Evolutionary conservation across 306 rosid species (phyloP).

Genomic region (Geum urbanum): DNA sequence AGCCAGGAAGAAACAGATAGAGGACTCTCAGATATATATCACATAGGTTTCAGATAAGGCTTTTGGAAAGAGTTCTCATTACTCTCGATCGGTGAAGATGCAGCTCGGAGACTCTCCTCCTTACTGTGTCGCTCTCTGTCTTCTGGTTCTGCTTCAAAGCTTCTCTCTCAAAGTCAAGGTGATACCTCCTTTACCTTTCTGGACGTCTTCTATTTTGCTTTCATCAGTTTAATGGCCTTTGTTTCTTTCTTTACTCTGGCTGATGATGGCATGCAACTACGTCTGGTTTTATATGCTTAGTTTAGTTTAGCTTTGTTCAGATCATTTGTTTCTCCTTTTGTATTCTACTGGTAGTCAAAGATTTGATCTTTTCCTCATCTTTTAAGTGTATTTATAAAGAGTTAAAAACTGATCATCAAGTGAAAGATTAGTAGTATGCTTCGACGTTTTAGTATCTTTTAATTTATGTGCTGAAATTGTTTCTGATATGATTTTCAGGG

Average conservation of each 20-base stretch:
- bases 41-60: background rate
- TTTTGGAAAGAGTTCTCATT: background rate
- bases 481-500: constrained; percentile 36
- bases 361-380: background rate
- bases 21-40: constrained; percentile 1
- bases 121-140: constrained; percentile 52
- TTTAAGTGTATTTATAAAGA: background rate
- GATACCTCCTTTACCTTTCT: constrained; percentile 1
- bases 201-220: background rate
- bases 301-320: background rate
- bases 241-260: background rate
- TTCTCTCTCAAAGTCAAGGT: constrained; percentile 61
- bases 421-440: background rate
- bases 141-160: constrained; percentile 46
- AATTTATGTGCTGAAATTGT: background rate
- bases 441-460: background rate
- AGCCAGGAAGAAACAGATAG: background rate
- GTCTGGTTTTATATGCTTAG: background rate
- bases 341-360: background rate
- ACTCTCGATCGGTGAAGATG: constrained; percentile 42
- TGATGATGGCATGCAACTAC: background rate
- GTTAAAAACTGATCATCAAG: background rate
- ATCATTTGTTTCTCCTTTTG: background rate
- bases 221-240: background rate
- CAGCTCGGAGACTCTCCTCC: constrained; percentile 57